These are phyloP conservation scores for Cyberlindnera lachancei DNA, from an alignment of 805 yeast genomes.

Conservation along the genomic window DNA sequence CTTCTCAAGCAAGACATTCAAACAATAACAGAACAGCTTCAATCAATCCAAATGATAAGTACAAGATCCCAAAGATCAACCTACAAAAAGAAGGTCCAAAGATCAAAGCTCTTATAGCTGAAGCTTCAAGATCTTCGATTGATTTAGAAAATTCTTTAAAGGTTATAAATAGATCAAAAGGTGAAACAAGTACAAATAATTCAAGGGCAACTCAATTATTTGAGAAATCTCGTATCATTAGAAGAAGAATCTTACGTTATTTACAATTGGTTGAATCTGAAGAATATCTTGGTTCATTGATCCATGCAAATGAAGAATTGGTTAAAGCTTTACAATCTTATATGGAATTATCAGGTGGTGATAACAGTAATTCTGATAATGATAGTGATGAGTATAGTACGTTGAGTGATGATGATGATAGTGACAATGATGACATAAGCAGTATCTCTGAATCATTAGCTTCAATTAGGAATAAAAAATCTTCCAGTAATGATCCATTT, in stretches of 20 bases:
- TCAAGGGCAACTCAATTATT: conserved; percentile 55
- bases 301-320: conserved; percentile 86
- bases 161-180: conserved; percentile 32
- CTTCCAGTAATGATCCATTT: conserved; percentile 38
- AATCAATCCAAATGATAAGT: conserved; percentile 36
- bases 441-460: conserved; percentile 21
- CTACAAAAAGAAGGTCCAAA: conserved; percentile 65
- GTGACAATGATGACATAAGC: conserved; percentile 28
- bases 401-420: conserved; percentile 20
- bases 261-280: conserved; percentile 80
- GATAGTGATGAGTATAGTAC: conserved; percentile 26
- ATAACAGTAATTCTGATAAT: conserved; percentile 30
- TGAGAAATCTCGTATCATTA: conserved; percentile 62
- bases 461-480: conserved; percentile 15
- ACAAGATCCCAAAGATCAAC: conserved; percentile 60
- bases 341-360: conserved; percentile 43
- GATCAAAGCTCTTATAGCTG: conserved; percentile 61
- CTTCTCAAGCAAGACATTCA: not conserved
- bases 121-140: conserved; percentile 68
- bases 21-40: not conserved
- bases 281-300: conserved; percentile 78
- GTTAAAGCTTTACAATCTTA: conserved; percentile 64
- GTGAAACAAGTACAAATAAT: conserved; percentile 57
- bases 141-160: conserved; percentile 54
- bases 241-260: conserved; percentile 74